phyloP scores from a whole-genome alignment of 2,329 filamentous ascomycete genomes.

The Pseudogymnoascus sp. region DNA sequence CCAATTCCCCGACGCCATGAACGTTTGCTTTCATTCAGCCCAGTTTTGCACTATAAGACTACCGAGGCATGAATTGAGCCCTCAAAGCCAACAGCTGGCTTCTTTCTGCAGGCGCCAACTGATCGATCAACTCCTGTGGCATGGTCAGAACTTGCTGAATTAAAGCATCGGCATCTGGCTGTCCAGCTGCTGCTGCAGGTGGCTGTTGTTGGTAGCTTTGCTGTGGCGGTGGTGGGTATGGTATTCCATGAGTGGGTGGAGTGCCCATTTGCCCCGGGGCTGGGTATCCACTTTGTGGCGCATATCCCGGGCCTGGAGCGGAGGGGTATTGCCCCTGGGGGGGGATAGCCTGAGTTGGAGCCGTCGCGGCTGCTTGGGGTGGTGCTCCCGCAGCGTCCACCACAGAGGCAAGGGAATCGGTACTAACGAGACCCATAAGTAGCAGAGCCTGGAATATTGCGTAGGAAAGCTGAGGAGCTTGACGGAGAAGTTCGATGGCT shows the following conservation, averaged over 20 bases:
- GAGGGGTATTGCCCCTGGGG: slow-evolving; percentile 24
- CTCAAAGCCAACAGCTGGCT: slow-evolving; percentile 72
- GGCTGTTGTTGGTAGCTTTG: slow-evolving; percentile 36
- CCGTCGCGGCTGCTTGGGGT: not conserved
- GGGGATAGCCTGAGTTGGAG: not conserved
- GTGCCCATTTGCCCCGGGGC: slow-evolving; percentile 32
- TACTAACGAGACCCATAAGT: slow-evolving; percentile 85
- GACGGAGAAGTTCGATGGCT: slow-evolving; percentile 75
- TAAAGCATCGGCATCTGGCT: slow-evolving; percentile 59
- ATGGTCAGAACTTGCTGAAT: slow-evolving; percentile 75
- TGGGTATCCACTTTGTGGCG: slow-evolving; percentile 33
- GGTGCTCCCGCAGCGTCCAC: slow-evolving; percentile 47
- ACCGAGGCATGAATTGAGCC: slow-evolving; percentile 43
- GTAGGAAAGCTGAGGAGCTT: slow-evolving; percentile 87
- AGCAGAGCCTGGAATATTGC: slow-evolving; percentile 92
- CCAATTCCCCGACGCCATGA: not conserved
- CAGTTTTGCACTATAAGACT: not conserved
- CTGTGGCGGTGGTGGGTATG: slow-evolving; percentile 34
- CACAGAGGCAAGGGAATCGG: slow-evolving; percentile 70
- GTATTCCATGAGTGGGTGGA: slow-evolving; percentile 38
- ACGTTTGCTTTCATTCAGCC: not conserved
- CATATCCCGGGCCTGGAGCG: slow-evolving; percentile 30
- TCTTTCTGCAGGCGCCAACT: slow-evolving; percentile 64
- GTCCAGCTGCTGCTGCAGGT: slow-evolving; percentile 30
- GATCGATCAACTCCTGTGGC: slow-evolving; percentile 70